These are phyloP conservation scores for Neurospora terricola DNA, from an alignment of 495 filamentous ascomycete genomes.

Conservation along the genomic window DNA sequence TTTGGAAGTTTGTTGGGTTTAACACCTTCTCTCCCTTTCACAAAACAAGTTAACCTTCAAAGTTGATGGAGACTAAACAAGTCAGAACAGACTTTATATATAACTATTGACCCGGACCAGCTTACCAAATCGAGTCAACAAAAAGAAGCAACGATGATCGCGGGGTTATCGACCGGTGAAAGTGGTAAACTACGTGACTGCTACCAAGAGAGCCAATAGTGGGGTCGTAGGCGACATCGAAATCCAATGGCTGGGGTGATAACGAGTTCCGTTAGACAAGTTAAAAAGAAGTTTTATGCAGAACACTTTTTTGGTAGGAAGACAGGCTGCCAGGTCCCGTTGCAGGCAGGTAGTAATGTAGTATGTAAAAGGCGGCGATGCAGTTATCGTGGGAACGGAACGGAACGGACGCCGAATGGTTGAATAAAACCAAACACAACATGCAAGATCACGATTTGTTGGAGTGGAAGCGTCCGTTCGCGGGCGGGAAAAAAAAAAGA, in stretches of 20 bases:
- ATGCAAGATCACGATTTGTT: not conserved
- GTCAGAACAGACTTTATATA: not conserved
- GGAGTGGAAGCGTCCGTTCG: not conserved
- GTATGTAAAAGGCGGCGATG: not conserved
- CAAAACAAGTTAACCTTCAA: no score
- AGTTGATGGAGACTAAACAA: no score
- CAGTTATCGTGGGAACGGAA: not conserved
- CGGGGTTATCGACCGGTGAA: not conserved
- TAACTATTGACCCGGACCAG: not conserved
- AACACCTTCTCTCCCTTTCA: no score
- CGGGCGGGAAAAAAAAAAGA: not conserved
- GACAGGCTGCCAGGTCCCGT: not conserved
- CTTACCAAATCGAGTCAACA: not conserved
- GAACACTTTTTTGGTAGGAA: not conserved
- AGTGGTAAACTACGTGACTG: not conserved
- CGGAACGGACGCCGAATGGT: not conserved
- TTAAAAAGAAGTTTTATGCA: not conserved
- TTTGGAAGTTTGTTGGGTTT: not conserved
- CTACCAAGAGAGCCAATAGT: not conserved
- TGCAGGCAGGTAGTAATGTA: not conserved
- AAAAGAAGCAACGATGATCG: not conserved
- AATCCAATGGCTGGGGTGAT: not conserved
- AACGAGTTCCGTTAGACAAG: not conserved
- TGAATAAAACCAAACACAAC: not conserved
- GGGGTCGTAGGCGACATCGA: not conserved